Base-by-base conservation (phyloP, 257 asterid species). In the Echium plantagineum region DNA sequence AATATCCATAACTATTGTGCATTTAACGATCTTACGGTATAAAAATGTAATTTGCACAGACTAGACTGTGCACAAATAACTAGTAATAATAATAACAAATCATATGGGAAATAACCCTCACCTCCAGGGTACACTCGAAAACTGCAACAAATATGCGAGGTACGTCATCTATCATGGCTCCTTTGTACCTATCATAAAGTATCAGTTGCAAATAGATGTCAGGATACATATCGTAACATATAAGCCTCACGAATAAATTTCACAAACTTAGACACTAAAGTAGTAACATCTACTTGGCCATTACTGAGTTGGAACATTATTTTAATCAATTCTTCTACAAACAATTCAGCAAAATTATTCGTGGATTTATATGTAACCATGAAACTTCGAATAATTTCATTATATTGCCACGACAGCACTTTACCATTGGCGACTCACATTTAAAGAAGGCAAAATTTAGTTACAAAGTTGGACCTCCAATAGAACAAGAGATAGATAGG, bases 41-140 rank as follows among this genome's bases (percentile, higher is more conserved):
- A n/a, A n/a, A n/a, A n/a, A n/a, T n/a, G n/a, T n/a, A n/a, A n/a
- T n/a, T n/a, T n/a, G n/a, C n/a, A n/a, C n/a, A n/a, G n/a, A n/a
- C n/a, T n/a, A n/a, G n/a, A n/a, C n/a, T n/a, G n/a, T n/a, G n/a
- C n/a, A n/a, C n/a, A n/a, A n/a, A n/a, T n/a, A n/a, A n/a, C n/a
- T n/a, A n/a, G n/a, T n/a, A n/a, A n/a, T n/a, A n/a, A n/a, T n/a
- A n/a, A n/a, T n/a, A n/a, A n/a, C n/a, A 38, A 31, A 31, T 4
- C 5, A 24, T 24, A 24, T 24, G 26, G 2, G 26, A 24, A 3
- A 24, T 42, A 12, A 42, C 15, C 15, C 75, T 58, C 21, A 93
- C 98, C 98, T 93, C 98, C 57, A 93, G 78, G 58, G 98, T 93
- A 79, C 98, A 89, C 74, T 86, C 94, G 69, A 93, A 93, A 71